Percentiles rank a stretch among this genome's conserved stretches.
phyloP scores from a whole-genome alignment of 1,139 yeast genomes.

The Debaryomyces sp. region DNA sequence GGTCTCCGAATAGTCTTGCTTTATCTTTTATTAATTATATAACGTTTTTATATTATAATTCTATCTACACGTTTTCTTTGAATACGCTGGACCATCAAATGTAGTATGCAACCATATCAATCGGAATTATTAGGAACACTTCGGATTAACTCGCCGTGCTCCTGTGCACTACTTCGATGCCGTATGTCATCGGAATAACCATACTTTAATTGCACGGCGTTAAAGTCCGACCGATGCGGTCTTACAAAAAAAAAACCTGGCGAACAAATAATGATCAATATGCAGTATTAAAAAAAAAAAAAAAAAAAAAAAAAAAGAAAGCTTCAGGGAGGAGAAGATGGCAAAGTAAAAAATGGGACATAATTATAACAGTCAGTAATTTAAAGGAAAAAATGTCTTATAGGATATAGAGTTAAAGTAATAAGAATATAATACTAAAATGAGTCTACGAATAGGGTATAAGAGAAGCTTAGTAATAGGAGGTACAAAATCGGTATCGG shows the following conservation, averaged over 20 bases:
- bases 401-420: neutral
- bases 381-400: neutral
- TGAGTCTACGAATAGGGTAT: neutral
- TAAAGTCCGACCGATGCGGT: slow-evolving; percentile 1
- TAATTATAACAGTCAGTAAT: neutral
- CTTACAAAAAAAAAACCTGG: neutral
- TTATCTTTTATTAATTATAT: neutral
- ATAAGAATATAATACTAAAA: neutral
- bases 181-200: neutral
- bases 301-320: slow-evolving; percentile 6
- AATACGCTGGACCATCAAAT: neutral
- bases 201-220: neutral
- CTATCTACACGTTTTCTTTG: neutral
- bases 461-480: neutral
- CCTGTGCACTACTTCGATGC: neutral
- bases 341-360: slow-evolving; percentile 2
- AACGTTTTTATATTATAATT: neutral
- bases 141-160: neutral
- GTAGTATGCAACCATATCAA: neutral
- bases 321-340: slow-evolving; percentile 2
- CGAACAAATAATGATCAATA: neutral
- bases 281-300: slow-evolving; percentile 1
- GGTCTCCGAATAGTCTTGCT: slow-evolving; percentile 20
- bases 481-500: neutral
- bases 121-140: neutral